A percentile compares a stretch with the other conserved stretches of the same genome.
Conservation (phyloP, 768 basidiomycete genomes). For the Tricholoma sp. region DNA sequence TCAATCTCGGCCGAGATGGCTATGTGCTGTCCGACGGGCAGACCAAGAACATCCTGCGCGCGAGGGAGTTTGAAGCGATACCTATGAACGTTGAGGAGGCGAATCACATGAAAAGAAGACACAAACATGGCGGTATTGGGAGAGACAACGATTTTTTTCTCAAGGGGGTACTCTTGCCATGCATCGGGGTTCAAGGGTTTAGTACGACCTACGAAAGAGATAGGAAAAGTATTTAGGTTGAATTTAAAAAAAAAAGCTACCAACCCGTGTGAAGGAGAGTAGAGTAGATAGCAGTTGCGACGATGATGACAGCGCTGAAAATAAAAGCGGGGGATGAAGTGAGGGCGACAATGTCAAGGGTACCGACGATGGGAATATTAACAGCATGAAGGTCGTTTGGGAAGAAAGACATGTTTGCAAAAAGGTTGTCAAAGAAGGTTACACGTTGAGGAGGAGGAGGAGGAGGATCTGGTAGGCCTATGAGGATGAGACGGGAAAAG, state of each 20-base stretch:
- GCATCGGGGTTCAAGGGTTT: conserved; percentile 68
- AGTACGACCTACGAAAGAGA: conserved; percentile 38
- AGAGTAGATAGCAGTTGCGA: conserved; percentile 46
- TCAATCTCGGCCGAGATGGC: conserved; percentile 85
- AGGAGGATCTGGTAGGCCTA: conserved; percentile 42
- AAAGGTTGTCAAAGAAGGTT: neutral
- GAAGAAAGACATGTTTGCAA: neutral
- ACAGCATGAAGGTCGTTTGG: conserved; percentile 23
- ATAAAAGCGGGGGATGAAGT: conserved; percentile 43
- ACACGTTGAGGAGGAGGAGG: conserved; percentile 5
- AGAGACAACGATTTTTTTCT: conserved; percentile 78
- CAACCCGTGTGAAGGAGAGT: conserved; percentile 45
- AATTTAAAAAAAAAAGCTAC: conserved; percentile 10
- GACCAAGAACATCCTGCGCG: conserved; percentile 73
- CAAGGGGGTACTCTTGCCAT: conserved; percentile 82
- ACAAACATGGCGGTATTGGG: conserved; percentile 93
- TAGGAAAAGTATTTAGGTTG: conserved; percentile 7
- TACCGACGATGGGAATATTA: conserved; percentile 31
- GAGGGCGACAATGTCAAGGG: conserved; percentile 33
- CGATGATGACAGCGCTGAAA: conserved; percentile 44
- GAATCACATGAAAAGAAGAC: conserved; percentile 1
- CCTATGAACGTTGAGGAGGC: conserved; percentile 32
- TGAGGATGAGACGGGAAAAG: conserved; percentile 54
- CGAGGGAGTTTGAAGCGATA: conserved; percentile 88
- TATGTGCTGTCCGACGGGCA: conserved; percentile 97